Conservation (phyloP, 2,329 filamentous ascomycete species). For the Exophiala sp. region DNA sequence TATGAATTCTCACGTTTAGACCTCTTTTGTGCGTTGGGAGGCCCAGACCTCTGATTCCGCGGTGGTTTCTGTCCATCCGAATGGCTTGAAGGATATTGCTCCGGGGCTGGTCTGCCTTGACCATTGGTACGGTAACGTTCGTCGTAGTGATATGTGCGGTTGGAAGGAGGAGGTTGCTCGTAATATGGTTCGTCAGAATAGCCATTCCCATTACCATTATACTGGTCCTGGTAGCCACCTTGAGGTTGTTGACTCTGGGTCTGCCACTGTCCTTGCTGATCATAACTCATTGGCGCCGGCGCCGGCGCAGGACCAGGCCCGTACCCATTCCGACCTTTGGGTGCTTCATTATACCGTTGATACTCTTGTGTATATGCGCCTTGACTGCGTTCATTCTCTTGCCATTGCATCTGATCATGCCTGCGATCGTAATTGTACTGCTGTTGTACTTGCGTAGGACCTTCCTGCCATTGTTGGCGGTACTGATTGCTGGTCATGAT, state of each 20-base stretch:
- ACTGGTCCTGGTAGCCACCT: slow-evolving; percentile 10
- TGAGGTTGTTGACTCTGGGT: slow-evolving; percentile 19
- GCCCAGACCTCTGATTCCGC: slow-evolving; percentile 12
- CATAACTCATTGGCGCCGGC: slow-evolving; percentile 3
- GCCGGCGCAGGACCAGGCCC: slow-evolving; percentile 2
- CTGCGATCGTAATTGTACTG: slow-evolving; percentile 18
- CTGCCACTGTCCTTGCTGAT: slow-evolving; percentile 18
- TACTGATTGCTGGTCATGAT: slow-evolving; percentile 22
- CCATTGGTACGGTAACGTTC: slow-evolving; percentile 24
- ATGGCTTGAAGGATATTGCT: slow-evolving; percentile 3
- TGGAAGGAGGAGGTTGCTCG: slow-evolving; percentile 10
- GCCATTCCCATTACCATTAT: slow-evolving; percentile 4
- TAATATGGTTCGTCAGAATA: slow-evolving; percentile 5
- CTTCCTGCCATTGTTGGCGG: slow-evolving; percentile 23
- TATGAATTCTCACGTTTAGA: slow-evolving; percentile 26
- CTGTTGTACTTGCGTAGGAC: slow-evolving; percentile 8
- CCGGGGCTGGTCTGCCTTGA: slow-evolving; percentile 13
- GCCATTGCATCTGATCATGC: slow-evolving; percentile 18
- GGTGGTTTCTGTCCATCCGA: slow-evolving; percentile 8
- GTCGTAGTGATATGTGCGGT: slow-evolving; percentile 25
- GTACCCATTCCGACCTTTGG: slow-evolving; percentile 15
- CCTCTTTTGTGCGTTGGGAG: slow-evolving; percentile 31
- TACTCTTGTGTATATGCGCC: slow-evolving; percentile 17
- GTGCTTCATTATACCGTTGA: slow-evolving; percentile 16
- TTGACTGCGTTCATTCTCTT: slow-evolving; percentile 16